Base-by-base conservation (phyloP, 495 filamentous ascomycete genomes). In the Penicillium maclennaniae region DNA sequence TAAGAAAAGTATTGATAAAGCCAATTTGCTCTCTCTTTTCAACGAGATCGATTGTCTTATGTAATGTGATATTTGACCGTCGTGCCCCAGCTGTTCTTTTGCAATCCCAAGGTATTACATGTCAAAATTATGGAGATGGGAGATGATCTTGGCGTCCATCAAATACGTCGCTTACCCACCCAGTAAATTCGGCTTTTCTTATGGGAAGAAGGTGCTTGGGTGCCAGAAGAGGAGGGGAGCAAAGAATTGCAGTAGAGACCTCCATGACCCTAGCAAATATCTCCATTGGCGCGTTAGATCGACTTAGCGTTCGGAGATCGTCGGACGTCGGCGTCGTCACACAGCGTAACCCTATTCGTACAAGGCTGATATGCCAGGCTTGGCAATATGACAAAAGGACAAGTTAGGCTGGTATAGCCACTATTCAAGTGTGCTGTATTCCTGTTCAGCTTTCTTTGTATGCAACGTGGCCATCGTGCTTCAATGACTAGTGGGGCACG, bases 31-130 rank as follows among this genome's bases (percentile, higher is more conserved):
- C 26, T 27, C 8, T 27, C 26, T 27, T 27, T 8, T 8, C 8
- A 27, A 27, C 26, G 54, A 71, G 66, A 17, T n/a, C 57, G 41
- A 71, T 75, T 57, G 68, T 72, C 51, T 70, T 69, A 46, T 72
- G 70, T 57, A 65, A 68, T n/a, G 62, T 72, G 17, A 70, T 63
- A 51, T 73, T 73, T 48, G 69, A 73, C 53, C 64, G 73, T 50
- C 63, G 69, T 47, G 61, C 69, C 19, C 63, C 62, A 19, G 38
- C 47, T 19, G 60, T 66, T 41, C 62, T 73, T 45, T 26, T 26
- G 23, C 38, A 42, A 66, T 43, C 68, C 65, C 10, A 66, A 72
- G 44, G 66, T 73, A 8, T 51, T 73, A 19, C 59, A 66, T 55
- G 65, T 69, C 34, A 54, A 61, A 42, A 67, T 73, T 39, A 60